Conservation (phyloP, 352 stramenopile species). For the Blastocystis sp. region DNA sequence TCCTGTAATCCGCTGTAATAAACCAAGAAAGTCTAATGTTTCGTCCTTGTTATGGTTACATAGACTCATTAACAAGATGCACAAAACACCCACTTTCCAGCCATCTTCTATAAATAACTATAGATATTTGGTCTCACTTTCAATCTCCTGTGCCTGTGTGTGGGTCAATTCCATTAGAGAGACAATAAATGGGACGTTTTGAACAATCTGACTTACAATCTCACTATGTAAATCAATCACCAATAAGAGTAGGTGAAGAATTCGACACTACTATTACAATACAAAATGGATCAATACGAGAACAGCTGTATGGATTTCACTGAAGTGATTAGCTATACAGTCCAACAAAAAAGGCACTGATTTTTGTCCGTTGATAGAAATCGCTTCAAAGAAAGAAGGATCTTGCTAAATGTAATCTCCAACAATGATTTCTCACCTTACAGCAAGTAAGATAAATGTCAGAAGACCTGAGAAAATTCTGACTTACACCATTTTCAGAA, state of each 20-base stretch:
- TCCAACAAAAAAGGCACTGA: neutral
- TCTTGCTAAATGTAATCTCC: neutral
- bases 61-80: neutral
- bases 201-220: neutral
- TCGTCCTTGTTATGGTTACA: neutral
- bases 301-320: neutral
- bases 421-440: neutral
- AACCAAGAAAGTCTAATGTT: slow-evolving; percentile 1
- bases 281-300: neutral
- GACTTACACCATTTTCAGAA: neutral
- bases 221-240: neutral
- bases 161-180: neutral
- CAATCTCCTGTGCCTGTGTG: neutral
- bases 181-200: slow-evolving; percentile 17
- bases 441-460: slow-evolving; percentile 22
- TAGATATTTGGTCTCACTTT: neutral
- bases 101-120: neutral
- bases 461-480: neutral
- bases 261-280: neutral
- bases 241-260: slow-evolving; percentile 7
- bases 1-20: neutral
- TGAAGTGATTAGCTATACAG: neutral
- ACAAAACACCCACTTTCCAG: neutral
- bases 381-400: slow-evolving; percentile 20
- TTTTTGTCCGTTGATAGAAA: neutral